Conservation (phyloP, 352 stramenopile species). For the Saprolegnia diclina region DNA sequence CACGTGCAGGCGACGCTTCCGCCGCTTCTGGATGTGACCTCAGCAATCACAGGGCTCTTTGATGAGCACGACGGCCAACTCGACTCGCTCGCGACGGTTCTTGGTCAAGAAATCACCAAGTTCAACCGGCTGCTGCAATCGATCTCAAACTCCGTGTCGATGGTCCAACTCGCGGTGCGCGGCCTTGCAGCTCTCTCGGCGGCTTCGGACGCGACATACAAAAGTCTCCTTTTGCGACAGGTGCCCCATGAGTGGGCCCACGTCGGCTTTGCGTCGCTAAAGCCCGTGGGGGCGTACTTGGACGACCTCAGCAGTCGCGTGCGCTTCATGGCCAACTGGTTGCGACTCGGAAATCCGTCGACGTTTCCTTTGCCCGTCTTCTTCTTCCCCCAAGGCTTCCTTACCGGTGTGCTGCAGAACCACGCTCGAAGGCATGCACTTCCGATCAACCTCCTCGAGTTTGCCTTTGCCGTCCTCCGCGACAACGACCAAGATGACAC, state of each 20-base stretch:
- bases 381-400: conserved; percentile 66
- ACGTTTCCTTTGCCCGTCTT: conserved; percentile 62
- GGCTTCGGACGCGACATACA: conserved; percentile 45
- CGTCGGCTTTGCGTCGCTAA: conserved; percentile 30
- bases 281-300: conserved; percentile 55
- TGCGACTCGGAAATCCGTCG: conserved; percentile 27
- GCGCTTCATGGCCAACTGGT: conserved; percentile 57
- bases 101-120: conserved; percentile 55
- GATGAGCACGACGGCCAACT: not conserved
- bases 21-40: not conserved
- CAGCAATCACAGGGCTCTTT: not conserved
- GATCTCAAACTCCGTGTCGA: conserved; percentile 38
- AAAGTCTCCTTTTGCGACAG: conserved; percentile 44
- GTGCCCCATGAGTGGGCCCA: conserved; percentile 50
- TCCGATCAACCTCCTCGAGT: conserved; percentile 72
- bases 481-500: not conserved
- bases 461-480: conserved; percentile 41
- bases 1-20: conserved; percentile 32
- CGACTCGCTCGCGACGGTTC: conserved; percentile 56
- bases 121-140: conserved; percentile 44
- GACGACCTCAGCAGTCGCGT: conserved; percentile 46
- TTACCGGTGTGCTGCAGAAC: conserved; percentile 70
- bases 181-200: conserved; percentile 53
- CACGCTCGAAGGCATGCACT: conserved; percentile 59
- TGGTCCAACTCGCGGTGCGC: conserved; percentile 53